These are phyloP conservation scores for Trichoderma sp. DNA, from an alignment of 2,329 filamentous ascomycete species.

Conservation along the genomic window DNA sequence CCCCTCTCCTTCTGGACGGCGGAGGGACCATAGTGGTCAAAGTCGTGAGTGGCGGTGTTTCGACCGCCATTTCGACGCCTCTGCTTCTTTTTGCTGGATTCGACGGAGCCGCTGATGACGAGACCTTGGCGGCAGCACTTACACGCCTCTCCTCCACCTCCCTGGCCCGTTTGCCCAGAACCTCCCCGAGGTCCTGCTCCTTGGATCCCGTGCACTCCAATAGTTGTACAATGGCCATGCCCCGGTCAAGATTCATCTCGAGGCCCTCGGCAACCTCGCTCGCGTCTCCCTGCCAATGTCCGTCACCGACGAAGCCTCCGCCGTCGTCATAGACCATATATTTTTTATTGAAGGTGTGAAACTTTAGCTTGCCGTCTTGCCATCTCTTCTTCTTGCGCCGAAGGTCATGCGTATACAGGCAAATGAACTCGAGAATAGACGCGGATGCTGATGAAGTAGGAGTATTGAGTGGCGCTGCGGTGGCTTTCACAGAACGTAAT, in stretches of 20 bases:
- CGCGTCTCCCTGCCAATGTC: constrained; percentile 67
- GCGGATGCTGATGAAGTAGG: constrained; percentile 53
- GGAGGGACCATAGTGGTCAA: neutral
- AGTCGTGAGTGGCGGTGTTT: no score
- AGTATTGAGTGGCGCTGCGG: neutral
- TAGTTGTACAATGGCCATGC: constrained; percentile 77
- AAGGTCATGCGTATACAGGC: constrained; percentile 84
- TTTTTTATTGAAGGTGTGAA: constrained; percentile 87
- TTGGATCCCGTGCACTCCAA: constrained; percentile 71
- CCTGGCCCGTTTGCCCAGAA: constrained; percentile 70
- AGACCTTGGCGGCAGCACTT: constrained; percentile 46
- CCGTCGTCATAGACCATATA: constrained; percentile 87
- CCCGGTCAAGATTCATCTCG: constrained; percentile 76
- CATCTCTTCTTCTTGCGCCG: constrained; percentile 87
- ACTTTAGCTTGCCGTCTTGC: constrained; percentile 88
- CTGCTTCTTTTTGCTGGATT: neutral
- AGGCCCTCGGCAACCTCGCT: constrained; percentile 74
- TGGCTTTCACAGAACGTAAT: neutral
- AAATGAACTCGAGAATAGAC: constrained; percentile 77
- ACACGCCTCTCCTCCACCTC: constrained; percentile 55
- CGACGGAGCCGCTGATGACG: constrained; percentile 12
- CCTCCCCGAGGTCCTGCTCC: constrained; percentile 75
- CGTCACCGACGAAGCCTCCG: constrained; percentile 80
- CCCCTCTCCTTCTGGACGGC: constrained; percentile 42
- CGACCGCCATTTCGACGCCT: neutral